phyloP scores from a whole-genome alignment of 2,329 filamentous ascomycete genomes.

The Xylariaceae sp. region DNA sequence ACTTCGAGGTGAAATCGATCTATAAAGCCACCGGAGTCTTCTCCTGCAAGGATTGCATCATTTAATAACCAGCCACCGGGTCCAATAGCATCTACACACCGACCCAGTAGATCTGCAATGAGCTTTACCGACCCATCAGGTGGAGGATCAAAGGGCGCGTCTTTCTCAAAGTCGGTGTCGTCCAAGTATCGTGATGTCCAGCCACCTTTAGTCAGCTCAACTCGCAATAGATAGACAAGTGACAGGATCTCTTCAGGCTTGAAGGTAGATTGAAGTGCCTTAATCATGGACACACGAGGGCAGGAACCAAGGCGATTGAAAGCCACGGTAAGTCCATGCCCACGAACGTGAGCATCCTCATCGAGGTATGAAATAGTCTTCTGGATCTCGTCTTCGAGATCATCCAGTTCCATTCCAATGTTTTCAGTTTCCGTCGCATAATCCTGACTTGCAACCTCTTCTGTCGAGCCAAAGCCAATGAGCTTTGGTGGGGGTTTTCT shows the following conservation, averaged over 20 bases:
- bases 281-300: constrained; percentile 55
- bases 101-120: constrained; percentile 66
- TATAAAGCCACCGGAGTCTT: constrained; percentile 61
- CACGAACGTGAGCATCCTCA: constrained; percentile 58
- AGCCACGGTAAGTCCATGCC: constrained; percentile 61
- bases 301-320: constrained; percentile 67
- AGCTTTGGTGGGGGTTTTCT: constrained; percentile 28
- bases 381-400: constrained; percentile 61
- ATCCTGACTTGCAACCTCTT: constrained; percentile 15
- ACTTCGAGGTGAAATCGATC: constrained; percentile 64
- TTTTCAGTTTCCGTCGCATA: constrained; percentile 29
- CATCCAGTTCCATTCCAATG: constrained; percentile 52
- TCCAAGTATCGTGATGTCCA: constrained; percentile 74
- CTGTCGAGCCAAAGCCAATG: constrained; percentile 23
- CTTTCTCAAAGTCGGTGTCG: constrained; percentile 41
- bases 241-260: constrained; percentile 65
- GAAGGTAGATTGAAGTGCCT: constrained; percentile 59
- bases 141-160: constrained; percentile 43
- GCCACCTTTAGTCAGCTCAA: constrained; percentile 68
- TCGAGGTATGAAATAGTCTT: constrained; percentile 64
- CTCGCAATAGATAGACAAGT: constrained; percentile 67
- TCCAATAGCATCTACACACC: constrained; percentile 72
- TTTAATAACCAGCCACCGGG: constrained; percentile 70
- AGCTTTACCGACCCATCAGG: constrained; percentile 66
- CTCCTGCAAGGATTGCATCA: constrained; percentile 46